Percentiles rank a stretch among this genome's conserved stretches.
These are phyloP conservation scores for Agastache rugosa DNA, from an alignment of 257 asterid genomes.

Conservation along the genomic window DNA sequence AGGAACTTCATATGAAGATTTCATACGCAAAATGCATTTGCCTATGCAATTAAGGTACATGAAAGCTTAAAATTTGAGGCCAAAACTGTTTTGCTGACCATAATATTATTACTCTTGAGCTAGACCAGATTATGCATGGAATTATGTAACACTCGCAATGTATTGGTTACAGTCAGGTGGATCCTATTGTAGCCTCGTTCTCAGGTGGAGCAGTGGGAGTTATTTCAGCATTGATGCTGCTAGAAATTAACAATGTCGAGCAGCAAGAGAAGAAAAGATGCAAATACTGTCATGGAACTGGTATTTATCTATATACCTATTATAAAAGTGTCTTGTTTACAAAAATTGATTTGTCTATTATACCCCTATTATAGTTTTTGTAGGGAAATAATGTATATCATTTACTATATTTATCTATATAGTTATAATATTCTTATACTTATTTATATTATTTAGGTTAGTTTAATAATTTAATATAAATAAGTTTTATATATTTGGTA, in stretches of 20 bases:
- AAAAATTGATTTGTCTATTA: too few species aligned
- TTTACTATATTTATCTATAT: too few species aligned
- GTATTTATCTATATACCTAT: too few species aligned
- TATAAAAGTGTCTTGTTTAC: too few species aligned
- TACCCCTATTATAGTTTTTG: too few species aligned
- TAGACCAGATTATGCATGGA: conserved; percentile 3
- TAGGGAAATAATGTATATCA: too few species aligned
- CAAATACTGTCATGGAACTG: conserved; percentile 94
- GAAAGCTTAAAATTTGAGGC: conserved; percentile 22
- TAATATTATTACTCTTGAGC: conserved; percentile 17
- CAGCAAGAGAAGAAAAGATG: conserved; percentile 91
- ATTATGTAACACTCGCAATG: conserved; percentile 20
- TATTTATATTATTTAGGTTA: too few species aligned
- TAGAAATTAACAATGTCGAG: conserved; percentile 84
- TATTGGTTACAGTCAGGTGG: conserved; percentile 76
- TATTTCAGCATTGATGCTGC: conserved; percentile 80
- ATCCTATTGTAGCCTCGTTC: conserved; percentile 94
- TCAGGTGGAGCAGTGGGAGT: conserved; percentile 99
- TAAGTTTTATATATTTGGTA: too few species aligned
- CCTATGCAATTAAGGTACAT: conserved; percentile 85
- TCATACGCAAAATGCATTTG: conserved; percentile 74
- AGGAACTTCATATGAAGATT: conserved; percentile 87
- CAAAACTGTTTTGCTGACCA: not conserved
- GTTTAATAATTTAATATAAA: too few species aligned
- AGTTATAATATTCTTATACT: too few species aligned